Evolutionary conservation across 805 yeast species (phyloP), one percentile per base, ranked within the genome.

Genomic region (Starmerella powellii): DNA sequence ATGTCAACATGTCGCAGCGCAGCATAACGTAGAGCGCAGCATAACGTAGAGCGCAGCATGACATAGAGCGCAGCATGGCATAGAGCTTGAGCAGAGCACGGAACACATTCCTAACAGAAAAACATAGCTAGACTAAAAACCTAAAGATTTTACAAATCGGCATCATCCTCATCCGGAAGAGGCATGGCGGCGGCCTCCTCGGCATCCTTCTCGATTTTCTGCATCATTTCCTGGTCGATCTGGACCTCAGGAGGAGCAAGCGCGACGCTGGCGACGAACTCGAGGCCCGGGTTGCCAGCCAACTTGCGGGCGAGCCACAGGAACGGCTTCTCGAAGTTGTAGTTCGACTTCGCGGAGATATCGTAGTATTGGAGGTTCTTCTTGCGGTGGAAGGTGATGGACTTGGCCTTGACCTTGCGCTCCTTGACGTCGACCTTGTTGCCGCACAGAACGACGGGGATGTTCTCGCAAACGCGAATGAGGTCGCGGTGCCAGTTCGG

Each of bases 401-500:
- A 84, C 78, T 91, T 91, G 59, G 99, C 99, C 78, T 91, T 91
- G 63, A 91, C 99, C 73, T 91, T 91, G 71, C 99, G 83, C 75
- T 91, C 99, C 76, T 91, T 91, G 57, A 91, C 98, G 67, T 91
- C 99, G 59, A 91, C 99, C 73, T 91, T 91, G 82, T 91, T 91
- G 72, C 99, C 99, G 74, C 95, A 85, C 56, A 91, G 74, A 49
- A 91, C 99, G 61, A 91, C 91, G 60, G 99, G 99, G 59, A 91
- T 91, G 78, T 88, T 91, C 73, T 91, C 99, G 74, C 99, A 91
- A 53, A 91, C 99, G 73, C 99, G 85, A 53, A 91, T 96, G 64
- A 91, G 76, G 70, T 91, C 99, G 73, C 98, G 82, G 80, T 93
- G 96, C 99, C 99, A 91, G 83, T 91, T 93, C 67, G 99, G 98